A percentile compares a stretch with the other conserved stretches of the same genome.
Evolutionary conservation across 805 yeast species (phyloP).

Genomic region (Kurtzmaniella fragi): DNA sequence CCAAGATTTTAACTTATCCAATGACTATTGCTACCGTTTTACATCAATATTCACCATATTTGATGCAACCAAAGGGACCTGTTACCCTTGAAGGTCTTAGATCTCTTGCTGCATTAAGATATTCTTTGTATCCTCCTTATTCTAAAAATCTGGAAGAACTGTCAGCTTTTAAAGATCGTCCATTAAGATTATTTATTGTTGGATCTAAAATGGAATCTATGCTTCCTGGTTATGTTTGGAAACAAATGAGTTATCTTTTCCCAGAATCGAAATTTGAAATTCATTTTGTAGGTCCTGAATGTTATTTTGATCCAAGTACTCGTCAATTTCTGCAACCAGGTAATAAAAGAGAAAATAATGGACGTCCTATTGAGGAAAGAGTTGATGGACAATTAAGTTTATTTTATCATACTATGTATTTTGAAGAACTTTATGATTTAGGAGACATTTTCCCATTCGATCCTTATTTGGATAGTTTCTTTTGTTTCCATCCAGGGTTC

Average conservation of each 20-base stretch:
- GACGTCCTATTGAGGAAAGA: conserved; percentile 66
- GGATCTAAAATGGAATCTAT: conserved; percentile 94
- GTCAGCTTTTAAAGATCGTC: conserved; percentile 70
- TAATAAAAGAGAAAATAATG: conserved; percentile 43
- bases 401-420: conserved; percentile 83
- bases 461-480: conserved; percentile 90
- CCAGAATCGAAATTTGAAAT: conserved; percentile 81
- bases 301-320: conserved; percentile 65
- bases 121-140: conserved; percentile 73
- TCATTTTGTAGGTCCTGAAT: conserved; percentile 93
- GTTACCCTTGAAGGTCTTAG: conserved; percentile 88
- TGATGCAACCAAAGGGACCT: conserved; percentile 78
- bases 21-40: conserved; percentile 79
- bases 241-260: conserved; percentile 79
- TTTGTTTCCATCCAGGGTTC: conserved; percentile 93
- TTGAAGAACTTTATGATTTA: conserved; percentile 84
- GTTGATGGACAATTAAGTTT: conserved; percentile 70
- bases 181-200: conserved; percentile 81
- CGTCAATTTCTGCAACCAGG: conserved; percentile 44
- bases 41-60: conserved; percentile 83
- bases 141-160: conserved; percentile 41
- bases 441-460: conserved; percentile 97
- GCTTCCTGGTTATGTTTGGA: conserved; percentile 94
- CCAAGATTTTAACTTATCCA: conserved; percentile 92
- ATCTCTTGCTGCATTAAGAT: conserved; percentile 87